Evolutionary conservation across 2,329 filamentous ascomycete genomes (phyloP).

Genomic region (Phialophora tarda): DNA sequence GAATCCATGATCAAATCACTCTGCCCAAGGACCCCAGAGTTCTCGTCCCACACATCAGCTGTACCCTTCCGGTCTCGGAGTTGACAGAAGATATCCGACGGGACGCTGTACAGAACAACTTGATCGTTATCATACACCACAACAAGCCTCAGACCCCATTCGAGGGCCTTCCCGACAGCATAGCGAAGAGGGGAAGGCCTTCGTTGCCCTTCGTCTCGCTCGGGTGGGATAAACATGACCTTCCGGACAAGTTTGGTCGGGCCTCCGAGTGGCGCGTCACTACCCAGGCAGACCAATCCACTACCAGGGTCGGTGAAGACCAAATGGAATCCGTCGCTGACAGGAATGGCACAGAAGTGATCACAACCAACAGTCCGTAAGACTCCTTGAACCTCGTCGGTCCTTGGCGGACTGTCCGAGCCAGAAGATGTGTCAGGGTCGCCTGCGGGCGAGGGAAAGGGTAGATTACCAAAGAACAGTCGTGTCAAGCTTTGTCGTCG

Average conservation of each 20-base stretch:
- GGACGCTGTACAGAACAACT: slow-evolving; percentile 66
- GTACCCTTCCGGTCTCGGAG: slow-evolving; percentile 25
- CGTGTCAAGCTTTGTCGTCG: slow-evolving; percentile 38
- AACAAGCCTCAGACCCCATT: slow-evolving; percentile 63
- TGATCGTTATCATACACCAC: slow-evolving; percentile 59
- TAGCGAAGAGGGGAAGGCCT: slow-evolving; percentile 59
- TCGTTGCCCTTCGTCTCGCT: slow-evolving; percentile 29
- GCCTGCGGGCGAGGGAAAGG: slow-evolving; percentile 30
- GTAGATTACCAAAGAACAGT: slow-evolving; percentile 38
- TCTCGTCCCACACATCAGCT: slow-evolving; percentile 36
- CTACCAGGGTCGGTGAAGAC: slow-evolving; percentile 67
- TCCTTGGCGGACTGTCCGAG: slow-evolving; percentile 5
- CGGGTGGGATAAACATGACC: slow-evolving; percentile 59
- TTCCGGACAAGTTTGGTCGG: slow-evolving; percentile 64
- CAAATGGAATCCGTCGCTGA: slow-evolving; percentile 69
- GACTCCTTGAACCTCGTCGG: slow-evolving; percentile 40
- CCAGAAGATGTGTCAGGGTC: slow-evolving; percentile 12
- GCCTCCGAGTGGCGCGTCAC: slow-evolving; percentile 64
- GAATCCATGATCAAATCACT: slow-evolving; percentile 38
- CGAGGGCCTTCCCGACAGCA: slow-evolving; percentile 61
- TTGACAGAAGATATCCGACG: slow-evolving; percentile 59
- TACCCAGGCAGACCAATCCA: slow-evolving; percentile 64
- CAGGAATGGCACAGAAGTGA: slow-evolving; percentile 67
- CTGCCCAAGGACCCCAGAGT: slow-evolving; percentile 35
- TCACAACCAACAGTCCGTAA: slow-evolving; percentile 58